Base-by-base conservation (phyloP, 140 eudicot species). In the Stevia rebaudiana region DNA sequence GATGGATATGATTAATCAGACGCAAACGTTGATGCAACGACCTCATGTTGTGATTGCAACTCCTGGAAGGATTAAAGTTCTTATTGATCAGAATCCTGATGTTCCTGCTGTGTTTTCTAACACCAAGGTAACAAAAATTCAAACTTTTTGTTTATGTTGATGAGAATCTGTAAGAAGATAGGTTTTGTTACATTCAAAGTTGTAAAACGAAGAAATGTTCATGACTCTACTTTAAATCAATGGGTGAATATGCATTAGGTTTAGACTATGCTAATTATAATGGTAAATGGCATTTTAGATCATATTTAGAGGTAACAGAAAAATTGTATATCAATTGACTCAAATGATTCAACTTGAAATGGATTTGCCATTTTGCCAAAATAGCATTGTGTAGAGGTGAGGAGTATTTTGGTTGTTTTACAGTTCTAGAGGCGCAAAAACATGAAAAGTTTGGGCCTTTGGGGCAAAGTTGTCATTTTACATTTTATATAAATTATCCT, bases 31-130 rank as follows among this genome's bases (percentile, higher is more conserved):
- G 64, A 78, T 80, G 86, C 78, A 63, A 65, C 76, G 91, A 28
- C 98, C 98, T 3, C 98, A 91, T 71, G 79, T 91, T 10, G 96
- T 91, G 37, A 65, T 91, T 30, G 85, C 89, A 3, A 91, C 98
- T 47, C 98, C 98, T 0, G 98, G 98, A 0, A 82, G 98, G 67
- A 74, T 91, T 55, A 82, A 82, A 75, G 88, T 75, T 10, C 78
- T 87, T 21, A 81, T 91, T 61, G 90, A 91, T 18, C 74, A 83
- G 23, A 87, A 81, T 81, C 83, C 94, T n/a, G 96, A 90, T 70
- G 72, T 91, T 25, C 81, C 95, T 36, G 68, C 83, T 55, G 91
- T 91, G 0, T 91, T 91, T 52, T 78, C 96, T 0, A 76, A 72
- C 40, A 84, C 98, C 9, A 82, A 87, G 98, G 98, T 90, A 51